Evolutionary conservation across 2,329 filamentous ascomycete genomes (phyloP).

Genomic region (Hymenoscyphus albidus): DNA sequence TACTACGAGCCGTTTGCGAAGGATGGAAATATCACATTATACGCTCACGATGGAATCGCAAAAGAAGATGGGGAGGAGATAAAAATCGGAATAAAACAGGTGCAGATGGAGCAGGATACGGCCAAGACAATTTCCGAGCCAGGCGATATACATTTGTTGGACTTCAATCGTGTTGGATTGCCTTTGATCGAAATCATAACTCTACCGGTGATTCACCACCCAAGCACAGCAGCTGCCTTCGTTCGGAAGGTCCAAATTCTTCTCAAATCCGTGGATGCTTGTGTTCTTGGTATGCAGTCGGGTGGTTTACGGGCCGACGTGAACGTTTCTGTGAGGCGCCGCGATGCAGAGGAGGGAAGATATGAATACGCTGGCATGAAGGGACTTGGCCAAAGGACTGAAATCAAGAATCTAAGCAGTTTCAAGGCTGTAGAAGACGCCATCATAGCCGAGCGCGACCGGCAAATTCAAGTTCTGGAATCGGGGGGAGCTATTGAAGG

Average conservation of each 20-base stretch:
- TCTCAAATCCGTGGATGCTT: slow-evolving; percentile 76
- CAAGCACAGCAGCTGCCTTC: slow-evolving; percentile 80
- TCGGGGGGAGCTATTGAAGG: slow-evolving; percentile 70
- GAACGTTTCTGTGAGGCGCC: slow-evolving; percentile 79
- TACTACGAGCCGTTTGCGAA: slow-evolving; percentile 74
- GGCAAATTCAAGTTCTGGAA: slow-evolving; percentile 79
- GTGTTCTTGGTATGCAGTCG: slow-evolving; percentile 87
- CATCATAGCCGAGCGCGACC: slow-evolving; percentile 82
- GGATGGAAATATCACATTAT: slow-evolving; percentile 68
- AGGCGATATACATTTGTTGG: slow-evolving; percentile 70
- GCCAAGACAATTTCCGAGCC: slow-evolving; percentile 85
- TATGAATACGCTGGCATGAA: slow-evolving; percentile 53
- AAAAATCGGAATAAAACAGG: slow-evolving; percentile 79
- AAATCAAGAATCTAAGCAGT: slow-evolving; percentile 96
- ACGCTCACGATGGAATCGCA: slow-evolving; percentile 73
- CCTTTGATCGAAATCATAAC: slow-evolving; percentile 96
- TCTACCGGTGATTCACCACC: slow-evolving; percentile 79
- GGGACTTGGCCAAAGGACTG: slow-evolving; percentile 78
- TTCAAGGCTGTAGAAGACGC: slow-evolving; percentile 95
- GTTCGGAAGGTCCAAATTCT: slow-evolving; percentile 85
- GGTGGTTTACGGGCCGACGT: slow-evolving; percentile 90
- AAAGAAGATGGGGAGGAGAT: slow-evolving; percentile 67
- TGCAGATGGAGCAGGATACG: slow-evolving; percentile 97
- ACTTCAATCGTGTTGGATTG: slow-evolving; percentile 89
- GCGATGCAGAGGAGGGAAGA: slow-evolving; percentile 34